Base-by-base conservation (phyloP, 345 rosid species). In the Gossypium ekmanianum region DNA sequence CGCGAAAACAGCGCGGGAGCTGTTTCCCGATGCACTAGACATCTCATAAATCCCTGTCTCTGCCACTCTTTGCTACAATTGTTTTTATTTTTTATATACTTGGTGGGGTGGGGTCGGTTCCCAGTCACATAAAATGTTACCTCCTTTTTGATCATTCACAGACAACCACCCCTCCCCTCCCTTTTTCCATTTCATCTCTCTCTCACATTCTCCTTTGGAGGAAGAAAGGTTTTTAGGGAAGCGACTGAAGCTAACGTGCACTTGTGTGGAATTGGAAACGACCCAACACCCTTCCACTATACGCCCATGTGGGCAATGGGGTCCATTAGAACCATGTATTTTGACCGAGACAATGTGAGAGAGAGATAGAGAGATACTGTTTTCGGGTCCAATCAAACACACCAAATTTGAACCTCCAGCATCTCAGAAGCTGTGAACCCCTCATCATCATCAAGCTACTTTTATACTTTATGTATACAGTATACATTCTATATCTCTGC, bases 1-100 rank as follows among this genome's bases (percentile, higher is more conserved):
- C 91, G 89, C 91, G 89, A 76, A 86, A 88, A 88, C 89, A 88
- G 89, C 89, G 91, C 90, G 90, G 84, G 91, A 80, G 89, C 86
- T 88, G 89, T 88, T 86, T 88, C 89, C 89, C 91, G 74, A 87
- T 79, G 90, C 84, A 78, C 47, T 48, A 55, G 18, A 56, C 71
- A 70, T 61, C 81, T 61, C 80, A 59, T 48, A 74, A 47, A 57
- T 44, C 20, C 50, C 47, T 17, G 26, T 26, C 58, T 29, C 47
- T 26, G 51, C 66, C 73, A 71, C 59, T 71, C 76, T 66, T 74
- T 69, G 58, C 79, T 4, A 2, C 50, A 9, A 45, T 45, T 45
- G 50, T 34, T 34, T 34, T 34, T 5, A 34, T 34, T 34, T 34
- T 5, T 34, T 34, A 34, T 34, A 34, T 5, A 34, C 41, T 5